Evolutionary conservation across 768 basidiomycete genomes (phyloP).

Genomic region (Termitomyces sp.): DNA sequence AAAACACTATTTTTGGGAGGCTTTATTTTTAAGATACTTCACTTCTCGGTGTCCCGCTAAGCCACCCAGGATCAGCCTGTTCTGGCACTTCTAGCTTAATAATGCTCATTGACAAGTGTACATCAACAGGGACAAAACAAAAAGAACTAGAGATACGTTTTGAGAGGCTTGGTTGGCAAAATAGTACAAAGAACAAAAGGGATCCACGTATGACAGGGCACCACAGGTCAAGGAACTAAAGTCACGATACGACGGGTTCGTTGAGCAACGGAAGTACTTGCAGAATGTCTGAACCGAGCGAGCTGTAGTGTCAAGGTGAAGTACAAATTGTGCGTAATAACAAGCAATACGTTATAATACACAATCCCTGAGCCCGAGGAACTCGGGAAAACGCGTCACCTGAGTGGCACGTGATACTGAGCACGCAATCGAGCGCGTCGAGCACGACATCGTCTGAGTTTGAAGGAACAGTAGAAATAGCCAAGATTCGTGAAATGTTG

Average conservation of each 20-base stretch:
- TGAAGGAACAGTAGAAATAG: constrained; percentile 30
- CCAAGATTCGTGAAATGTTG: constrained; percentile 5
- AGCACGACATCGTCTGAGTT: constrained; percentile 46
- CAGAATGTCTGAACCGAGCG: not conserved
- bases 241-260: not conserved
- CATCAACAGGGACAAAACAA: not conserved
- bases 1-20: not conserved
- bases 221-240: not conserved
- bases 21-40: not conserved
- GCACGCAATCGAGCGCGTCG: constrained; percentile 24
- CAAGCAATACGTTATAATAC: not conserved
- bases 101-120: not conserved
- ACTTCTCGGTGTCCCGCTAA: not conserved
- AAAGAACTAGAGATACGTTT: not conserved
- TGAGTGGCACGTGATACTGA: not conserved
- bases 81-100: not conserved
- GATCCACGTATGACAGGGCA: no score
- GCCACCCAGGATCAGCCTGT: not conserved
- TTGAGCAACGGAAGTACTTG: no score
- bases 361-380: no score
- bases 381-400: not conserved
- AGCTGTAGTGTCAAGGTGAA: no score
- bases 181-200: not conserved
- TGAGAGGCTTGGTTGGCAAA: not conserved
- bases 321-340: not conserved